Evolutionary conservation across 768 basidiomycete genomes (phyloP), one percentile per base, ranked within the genome.

Genomic region (Podaxis mareebaensis): DNA sequence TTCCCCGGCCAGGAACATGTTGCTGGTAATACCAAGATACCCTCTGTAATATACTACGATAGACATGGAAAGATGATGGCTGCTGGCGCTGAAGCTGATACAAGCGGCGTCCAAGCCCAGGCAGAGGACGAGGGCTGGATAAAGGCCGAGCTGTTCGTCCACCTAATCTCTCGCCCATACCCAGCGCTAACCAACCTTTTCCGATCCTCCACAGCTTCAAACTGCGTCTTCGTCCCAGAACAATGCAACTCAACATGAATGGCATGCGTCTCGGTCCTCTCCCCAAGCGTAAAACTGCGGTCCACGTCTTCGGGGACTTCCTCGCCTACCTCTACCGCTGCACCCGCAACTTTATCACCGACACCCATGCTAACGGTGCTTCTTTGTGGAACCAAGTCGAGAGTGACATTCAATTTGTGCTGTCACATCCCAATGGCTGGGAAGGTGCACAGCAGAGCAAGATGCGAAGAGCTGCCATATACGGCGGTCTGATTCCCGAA

Each of bases 1-100:
- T 93, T 92, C 62, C 91, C 91, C 8, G 91, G 91, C 17, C 91
- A 92, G 74, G 91, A 93, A 74, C 90, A 93, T 80, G 89, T 91
- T 53, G 90, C 88, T 13, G 91, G 91, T 42, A 93, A 92, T 72
- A 87, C 89, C 63, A 93, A 93, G 77, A 92, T 93, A 69, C 91
- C 91, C 42, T 86, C 91, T 24, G 73, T 89, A 26, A 83, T 93
- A 74, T 92, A 86, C 71, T 92, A 92, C 67, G 88, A 92, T 69
- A 78, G 75, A 66, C 71, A 79, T 52, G 91, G 91, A 5, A 78
- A 73, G 64, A 81, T 92, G 79, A 85, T 83, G 75, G 87, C 83
- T 48, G 90, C 89, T 4, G 90, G 91, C 8, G 91, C 91, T 63
- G 91, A 92, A 73, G 89, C 90, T 58, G 91, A 92, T 39, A 83